Base-by-base conservation (phyloP, 371 early-diverging fungal species). In the Vittaforma corneae region DNA sequence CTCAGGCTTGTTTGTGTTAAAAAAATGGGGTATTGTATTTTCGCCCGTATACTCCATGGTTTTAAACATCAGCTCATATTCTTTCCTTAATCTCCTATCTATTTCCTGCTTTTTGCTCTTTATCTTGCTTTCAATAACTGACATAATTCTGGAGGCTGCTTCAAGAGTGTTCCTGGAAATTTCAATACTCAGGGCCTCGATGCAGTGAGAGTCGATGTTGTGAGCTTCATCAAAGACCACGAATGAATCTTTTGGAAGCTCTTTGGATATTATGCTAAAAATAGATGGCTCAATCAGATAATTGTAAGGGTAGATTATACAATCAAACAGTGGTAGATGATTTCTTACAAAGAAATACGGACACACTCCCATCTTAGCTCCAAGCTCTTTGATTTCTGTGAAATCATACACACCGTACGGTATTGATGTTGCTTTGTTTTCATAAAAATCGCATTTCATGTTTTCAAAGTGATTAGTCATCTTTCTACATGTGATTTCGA, bases 171-270 rank as follows among this genome's bases (percentile, higher is more conserved):
- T 87, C 47, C 90, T 80, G 28, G 85, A 88, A 22, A 98, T 80
- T 73, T 95, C 92, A 60, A 95, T 85, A 67, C 90, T 89, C 46
- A 97, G 75, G 1, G 92, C 86, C 64, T 98, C 99, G 42, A 96
- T 92, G 78, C 97, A 97, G 33, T 70, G 59, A 32, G 38, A 82
- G 85, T 90, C 93, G 62, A 98, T 97, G 75, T 97, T 97, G 81
- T 98, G 97, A 1, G 97, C 97, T 75, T 98, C 97, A 80, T 98
- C 99, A 83, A 98, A 97, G 1, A 98, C 90, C 2, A 98, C 89
- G 58, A 97, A 91, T 57, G 86, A 84, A 63, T 96, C 89, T 26
- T 54, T 40, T 73, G 85, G 86, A 29, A 98, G 66, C 64, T 92
- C 90, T 77, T 85, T 86, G 0, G 90, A 90, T 4, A 97, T 89